These are phyloP conservation scores for Candida xiaguanensis DNA, from an alignment of 805 yeast species.

Conservation along the genomic window DNA sequence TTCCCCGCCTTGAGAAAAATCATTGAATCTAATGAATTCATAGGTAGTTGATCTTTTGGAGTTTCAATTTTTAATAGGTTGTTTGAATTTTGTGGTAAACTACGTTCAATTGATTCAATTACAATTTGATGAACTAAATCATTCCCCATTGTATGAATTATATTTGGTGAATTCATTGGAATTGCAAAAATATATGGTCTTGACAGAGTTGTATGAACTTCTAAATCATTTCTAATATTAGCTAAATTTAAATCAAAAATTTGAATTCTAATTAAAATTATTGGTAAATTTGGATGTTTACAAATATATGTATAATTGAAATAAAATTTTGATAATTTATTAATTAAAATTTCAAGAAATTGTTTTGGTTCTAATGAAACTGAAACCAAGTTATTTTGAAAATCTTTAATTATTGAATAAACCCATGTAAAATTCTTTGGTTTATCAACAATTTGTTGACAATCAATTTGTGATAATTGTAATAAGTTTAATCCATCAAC, in stretches of 20 bases:
- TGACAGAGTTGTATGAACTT: conserved; percentile 49
- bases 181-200: conserved; percentile 64
- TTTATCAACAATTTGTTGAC: conserved; percentile 58
- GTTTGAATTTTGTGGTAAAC: conserved; percentile 45
- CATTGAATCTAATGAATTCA: conserved; percentile 50
- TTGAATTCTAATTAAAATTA: conserved; percentile 62
- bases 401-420: conserved; percentile 43
- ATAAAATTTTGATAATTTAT: conserved; percentile 49
- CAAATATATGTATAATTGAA: conserved; percentile 64
- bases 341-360: conserved; percentile 47
- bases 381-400: conserved; percentile 24
- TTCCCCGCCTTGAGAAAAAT: conserved; percentile 62
- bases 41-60: conserved; percentile 33
- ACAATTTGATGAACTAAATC: conserved; percentile 49
- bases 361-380: conserved; percentile 47
- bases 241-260: conserved; percentile 49
- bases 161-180: conserved; percentile 62
- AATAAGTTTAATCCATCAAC: conserved; percentile 54
- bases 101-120: conserved; percentile 55
- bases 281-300: conserved; percentile 59
- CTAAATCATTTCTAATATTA: conserved; percentile 12
- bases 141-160: conserved; percentile 52
- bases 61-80: conserved; percentile 36
- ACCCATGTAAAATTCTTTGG: conserved; percentile 48
- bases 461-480: conserved; percentile 70